These are phyloP conservation scores for Phalaenopsis equestris DNA, from an alignment of 106 monocot genomes.

Conservation along the genomic window DNA sequence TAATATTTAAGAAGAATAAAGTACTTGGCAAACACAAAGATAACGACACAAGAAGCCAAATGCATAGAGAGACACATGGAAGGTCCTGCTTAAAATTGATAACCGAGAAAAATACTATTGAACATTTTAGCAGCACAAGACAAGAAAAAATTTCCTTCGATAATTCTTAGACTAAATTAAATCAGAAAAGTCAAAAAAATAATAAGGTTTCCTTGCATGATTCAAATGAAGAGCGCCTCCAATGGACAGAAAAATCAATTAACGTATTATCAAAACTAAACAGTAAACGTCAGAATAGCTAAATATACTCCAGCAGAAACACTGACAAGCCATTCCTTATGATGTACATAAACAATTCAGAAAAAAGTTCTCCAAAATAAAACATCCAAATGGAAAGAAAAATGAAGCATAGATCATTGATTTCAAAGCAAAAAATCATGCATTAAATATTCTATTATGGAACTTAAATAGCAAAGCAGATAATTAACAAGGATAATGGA, in stretches of 20 bases:
- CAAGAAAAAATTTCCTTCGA: background rate
- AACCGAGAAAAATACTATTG: background rate
- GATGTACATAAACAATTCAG: background rate
- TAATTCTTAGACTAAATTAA: background rate
- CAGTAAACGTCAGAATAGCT: background rate
- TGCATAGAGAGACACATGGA: background rate
- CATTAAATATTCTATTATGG: background rate
- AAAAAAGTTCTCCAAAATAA: background rate
- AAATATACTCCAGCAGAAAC: background rate
- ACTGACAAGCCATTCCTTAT: background rate
- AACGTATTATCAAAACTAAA: background rate
- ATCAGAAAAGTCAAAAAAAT: background rate
- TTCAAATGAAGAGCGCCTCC: background rate
- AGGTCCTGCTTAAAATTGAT: background rate
- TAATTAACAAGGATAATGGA: background rate
- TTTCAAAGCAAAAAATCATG: background rate
- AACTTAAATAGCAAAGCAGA: background rate
- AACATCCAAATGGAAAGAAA: background rate
- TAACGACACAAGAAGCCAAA: background rate
- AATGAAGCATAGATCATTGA: background rate
- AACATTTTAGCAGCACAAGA: constrained; percentile 4
- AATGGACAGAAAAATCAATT: background rate
- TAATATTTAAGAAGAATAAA: background rate
- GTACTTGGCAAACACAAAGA: background rate
- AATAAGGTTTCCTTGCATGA: background rate